Evolutionary conservation across 768 basidiomycete genomes (phyloP).

Genomic region (Pluteus cervinus): DNA sequence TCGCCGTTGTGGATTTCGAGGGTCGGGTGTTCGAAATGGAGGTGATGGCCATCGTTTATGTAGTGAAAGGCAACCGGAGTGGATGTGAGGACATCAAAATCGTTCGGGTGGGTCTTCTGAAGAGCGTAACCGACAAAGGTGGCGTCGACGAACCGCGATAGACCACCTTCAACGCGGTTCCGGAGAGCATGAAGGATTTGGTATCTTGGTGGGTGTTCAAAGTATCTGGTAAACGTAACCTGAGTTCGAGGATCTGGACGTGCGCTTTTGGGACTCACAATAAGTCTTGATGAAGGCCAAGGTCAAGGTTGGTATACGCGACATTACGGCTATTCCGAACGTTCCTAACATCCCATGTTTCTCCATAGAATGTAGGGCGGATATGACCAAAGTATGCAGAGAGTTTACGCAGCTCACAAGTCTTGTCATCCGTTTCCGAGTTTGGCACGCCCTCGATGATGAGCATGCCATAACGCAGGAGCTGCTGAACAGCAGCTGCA

Average conservation of each 20-base stretch:
- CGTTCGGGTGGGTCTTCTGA: slow-evolving; percentile 34
- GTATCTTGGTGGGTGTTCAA: slow-evolving; percentile 84
- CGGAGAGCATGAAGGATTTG: slow-evolving; percentile 90
- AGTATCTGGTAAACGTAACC: slow-evolving; percentile 53
- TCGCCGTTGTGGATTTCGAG: slow-evolving; percentile 9
- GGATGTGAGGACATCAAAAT: slow-evolving; percentile 52
- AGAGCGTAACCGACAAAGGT: slow-evolving; percentile 57
- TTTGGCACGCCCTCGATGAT: slow-evolving; percentile 70
- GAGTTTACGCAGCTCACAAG: slow-evolving; percentile 64
- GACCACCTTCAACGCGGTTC: slow-evolving; percentile 78
- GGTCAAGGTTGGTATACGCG: slow-evolving; percentile 86
- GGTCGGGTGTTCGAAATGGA: slow-evolving; percentile 67
- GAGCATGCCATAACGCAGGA: slow-evolving; percentile 66
- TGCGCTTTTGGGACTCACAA: slow-evolving; percentile 44
- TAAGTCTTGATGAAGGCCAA: slow-evolving; percentile 91
- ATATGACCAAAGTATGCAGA: slow-evolving; percentile 70
- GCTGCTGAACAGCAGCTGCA: slow-evolving; percentile 57
- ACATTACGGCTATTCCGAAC: slow-evolving; percentile 76
- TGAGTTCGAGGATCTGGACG: not conserved
- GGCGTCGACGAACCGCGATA: slow-evolving; percentile 83
- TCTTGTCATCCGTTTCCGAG: slow-evolving; percentile 46
- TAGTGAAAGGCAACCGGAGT: slow-evolving; percentile 86
- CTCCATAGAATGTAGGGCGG: slow-evolving; percentile 85
- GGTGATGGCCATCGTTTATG: slow-evolving; percentile 83
- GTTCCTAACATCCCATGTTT: slow-evolving; percentile 83